Evolutionary conservation across 2,329 filamentous ascomycete species (phyloP).

Genomic region (Claviceps monticola): DNA sequence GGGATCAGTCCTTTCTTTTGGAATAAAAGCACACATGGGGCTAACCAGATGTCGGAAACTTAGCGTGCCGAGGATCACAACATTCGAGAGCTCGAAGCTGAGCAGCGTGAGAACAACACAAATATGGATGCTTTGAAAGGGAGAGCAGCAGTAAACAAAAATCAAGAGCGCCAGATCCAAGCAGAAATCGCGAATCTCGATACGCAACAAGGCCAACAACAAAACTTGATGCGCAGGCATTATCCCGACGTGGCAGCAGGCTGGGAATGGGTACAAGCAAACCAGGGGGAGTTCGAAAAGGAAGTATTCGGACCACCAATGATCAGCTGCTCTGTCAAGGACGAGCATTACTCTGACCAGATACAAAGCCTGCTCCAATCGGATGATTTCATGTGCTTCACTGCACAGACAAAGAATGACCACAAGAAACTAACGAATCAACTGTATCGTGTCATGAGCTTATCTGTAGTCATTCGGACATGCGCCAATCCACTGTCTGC

Average conservation of each 20-base stretch:
- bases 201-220: slow-evolving; percentile 62
- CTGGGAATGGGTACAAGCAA: slow-evolving; percentile 70
- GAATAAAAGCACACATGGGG: slow-evolving; percentile 4
- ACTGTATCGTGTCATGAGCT: slow-evolving; percentile 46
- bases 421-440: slow-evolving; percentile 57
- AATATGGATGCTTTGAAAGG: slow-evolving; percentile 29
- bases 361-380: slow-evolving; percentile 36
- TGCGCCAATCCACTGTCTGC: slow-evolving; percentile 38
- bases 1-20: not conserved
- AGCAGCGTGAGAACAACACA: slow-evolving; percentile 21
- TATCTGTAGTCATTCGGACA: slow-evolving; percentile 61
- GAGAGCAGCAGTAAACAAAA: slow-evolving; percentile 27
- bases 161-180: slow-evolving; percentile 25
- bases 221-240: slow-evolving; percentile 45
- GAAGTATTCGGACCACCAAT: slow-evolving; percentile 71
- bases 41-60: slow-evolving; percentile 1
- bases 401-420: slow-evolving; percentile 61
- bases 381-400: slow-evolving; percentile 53
- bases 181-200: slow-evolving; percentile 45
- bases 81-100: slow-evolving; percentile 35
- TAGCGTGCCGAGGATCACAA: slow-evolving; percentile 49
- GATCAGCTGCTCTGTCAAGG: slow-evolving; percentile 64
- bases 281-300: slow-evolving; percentile 56
- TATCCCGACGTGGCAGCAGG: slow-evolving; percentile 53
- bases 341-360: slow-evolving; percentile 48